Conservation (phyloP, 2,329 filamentous ascomycete species). For the Epichloe typhina region DNA sequence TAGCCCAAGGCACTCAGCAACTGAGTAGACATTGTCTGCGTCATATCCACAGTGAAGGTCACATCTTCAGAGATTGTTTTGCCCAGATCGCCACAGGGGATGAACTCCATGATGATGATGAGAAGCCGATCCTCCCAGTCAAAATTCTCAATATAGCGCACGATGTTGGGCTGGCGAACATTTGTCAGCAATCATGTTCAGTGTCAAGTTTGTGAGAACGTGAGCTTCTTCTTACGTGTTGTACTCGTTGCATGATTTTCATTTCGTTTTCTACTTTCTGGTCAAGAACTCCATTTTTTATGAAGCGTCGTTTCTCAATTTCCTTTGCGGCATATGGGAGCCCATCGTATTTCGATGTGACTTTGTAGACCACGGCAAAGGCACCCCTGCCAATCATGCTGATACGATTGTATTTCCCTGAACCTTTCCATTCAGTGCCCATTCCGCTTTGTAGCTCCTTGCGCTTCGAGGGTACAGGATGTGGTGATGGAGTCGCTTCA, state of each 20-base stretch:
- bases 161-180: conserved; percentile 59
- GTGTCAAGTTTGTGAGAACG: background rate
- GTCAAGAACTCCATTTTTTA: conserved; percentile 82
- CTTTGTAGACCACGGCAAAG: conserved; percentile 85
- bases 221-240: conserved; percentile 50
- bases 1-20: conserved; percentile 75
- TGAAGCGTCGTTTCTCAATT: conserved; percentile 81
- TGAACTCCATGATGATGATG: conserved; percentile 95
- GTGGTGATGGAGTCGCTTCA: conserved; percentile 1
- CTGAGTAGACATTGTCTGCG: conserved; percentile 60
- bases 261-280: conserved; percentile 95
- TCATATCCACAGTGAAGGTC: conserved; percentile 51
- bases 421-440: conserved; percentile 67
- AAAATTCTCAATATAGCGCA: conserved; percentile 79
- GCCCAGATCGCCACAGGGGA: conserved; percentile 71
- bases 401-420: conserved; percentile 70
- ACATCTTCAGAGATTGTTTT: conserved; percentile 51
- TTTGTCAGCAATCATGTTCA: background rate
- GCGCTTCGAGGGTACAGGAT: conserved; percentile 11
- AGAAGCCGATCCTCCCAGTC: conserved; percentile 72
- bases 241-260: conserved; percentile 79
- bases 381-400: conserved; percentile 80
- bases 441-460: conserved; percentile 17
- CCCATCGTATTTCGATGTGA: conserved; percentile 76
- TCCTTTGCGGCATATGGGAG: conserved; percentile 83